Evolutionary conservation across 2,329 filamentous ascomycete species (phyloP).

Genomic region (Aureobasidium sp.): DNA sequence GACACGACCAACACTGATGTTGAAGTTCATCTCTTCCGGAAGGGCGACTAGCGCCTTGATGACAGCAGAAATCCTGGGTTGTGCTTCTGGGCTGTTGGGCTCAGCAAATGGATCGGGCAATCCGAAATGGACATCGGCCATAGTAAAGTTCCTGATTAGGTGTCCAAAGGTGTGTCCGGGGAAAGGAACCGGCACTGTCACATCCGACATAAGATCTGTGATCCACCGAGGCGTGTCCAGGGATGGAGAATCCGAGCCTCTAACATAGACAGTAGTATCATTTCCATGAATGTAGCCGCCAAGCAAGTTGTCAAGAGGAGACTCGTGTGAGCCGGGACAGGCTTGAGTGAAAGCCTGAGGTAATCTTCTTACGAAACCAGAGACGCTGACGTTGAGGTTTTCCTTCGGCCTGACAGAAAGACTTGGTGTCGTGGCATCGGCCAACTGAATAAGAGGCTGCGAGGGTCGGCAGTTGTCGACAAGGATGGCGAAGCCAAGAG

Average conservation of each 20-base stretch:
- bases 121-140: conserved; percentile 78
- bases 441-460: conserved; percentile 70
- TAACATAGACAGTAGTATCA: conserved; percentile 72
- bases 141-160: conserved; percentile 78
- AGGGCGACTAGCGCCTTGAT: conserved; percentile 72
- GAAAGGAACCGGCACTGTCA: conserved; percentile 78
- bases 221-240: conserved; percentile 75
- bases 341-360: conserved; percentile 63
- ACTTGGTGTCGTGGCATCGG: conserved; percentile 62
- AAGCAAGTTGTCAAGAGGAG: conserved; percentile 77
- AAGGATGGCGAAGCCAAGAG: conserved; percentile 76
- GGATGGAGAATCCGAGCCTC: conserved; percentile 63
- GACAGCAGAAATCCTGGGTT: conserved; percentile 74
- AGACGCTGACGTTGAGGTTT: conserved; percentile 61
- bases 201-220: conserved; percentile 67
- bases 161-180: conserved; percentile 75
- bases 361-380: conserved; percentile 64
- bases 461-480: conserved; percentile 70
- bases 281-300: conserved; percentile 75
- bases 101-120: conserved; percentile 75
- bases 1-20: conserved; percentile 69
- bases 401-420: conserved; percentile 62
- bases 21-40: conserved; percentile 81
- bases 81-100: conserved; percentile 62
- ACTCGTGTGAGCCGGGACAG: conserved; percentile 71